Evolutionary conservation across 108 stramenopile species (phyloP).

Genomic region (Pseudonitzschia pungens): DNA sequence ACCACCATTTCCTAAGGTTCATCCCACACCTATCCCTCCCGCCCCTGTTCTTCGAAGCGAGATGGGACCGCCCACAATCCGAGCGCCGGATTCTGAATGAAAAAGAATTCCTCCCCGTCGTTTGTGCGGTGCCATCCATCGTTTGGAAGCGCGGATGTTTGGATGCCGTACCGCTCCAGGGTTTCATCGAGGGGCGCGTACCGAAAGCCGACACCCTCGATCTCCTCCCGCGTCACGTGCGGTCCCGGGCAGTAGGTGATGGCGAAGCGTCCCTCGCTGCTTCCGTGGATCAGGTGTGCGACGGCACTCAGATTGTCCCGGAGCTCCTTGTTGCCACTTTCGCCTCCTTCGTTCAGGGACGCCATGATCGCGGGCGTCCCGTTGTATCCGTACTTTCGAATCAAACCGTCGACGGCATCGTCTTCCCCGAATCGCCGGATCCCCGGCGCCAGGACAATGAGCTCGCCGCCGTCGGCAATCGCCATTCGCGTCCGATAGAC

Average conservation of each 20-base stretch:
- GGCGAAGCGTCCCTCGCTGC: conserved; percentile 88
- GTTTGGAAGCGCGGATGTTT: conserved; percentile 51
- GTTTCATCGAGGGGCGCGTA: conserved; percentile 75
- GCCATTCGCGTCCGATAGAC: conserved; percentile 96
- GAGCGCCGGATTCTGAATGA: conserved; percentile 91
- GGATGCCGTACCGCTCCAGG: conserved; percentile 61
- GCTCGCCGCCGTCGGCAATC: conserved; percentile 89
- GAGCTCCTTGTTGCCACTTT: conserved; percentile 35
- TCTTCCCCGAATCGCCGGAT: conserved; percentile 92
- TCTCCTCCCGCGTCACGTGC: conserved; percentile 75
- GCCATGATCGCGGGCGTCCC: conserved; percentile 87
- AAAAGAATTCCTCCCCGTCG: conserved; percentile 84
- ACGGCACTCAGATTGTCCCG: conserved; percentile 88
- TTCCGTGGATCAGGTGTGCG: conserved; percentile 95
- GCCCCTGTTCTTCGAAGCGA: conserved; percentile 54
- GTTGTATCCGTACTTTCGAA: conserved; percentile 90
- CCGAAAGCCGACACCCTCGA: conserved; percentile 84
- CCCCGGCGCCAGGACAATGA: conserved; percentile 92
- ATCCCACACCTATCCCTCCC: neutral
- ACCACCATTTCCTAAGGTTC: neutral
- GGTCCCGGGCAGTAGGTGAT: conserved; percentile 91
- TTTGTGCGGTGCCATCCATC: conserved; percentile 87
- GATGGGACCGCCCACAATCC: conserved; percentile 89
- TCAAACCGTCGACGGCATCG: conserved; percentile 76
- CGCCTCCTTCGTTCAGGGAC: conserved; percentile 67